Base-by-base conservation (phyloP, 805 yeast species). In the Suhomyces tanzawaensis region DNA sequence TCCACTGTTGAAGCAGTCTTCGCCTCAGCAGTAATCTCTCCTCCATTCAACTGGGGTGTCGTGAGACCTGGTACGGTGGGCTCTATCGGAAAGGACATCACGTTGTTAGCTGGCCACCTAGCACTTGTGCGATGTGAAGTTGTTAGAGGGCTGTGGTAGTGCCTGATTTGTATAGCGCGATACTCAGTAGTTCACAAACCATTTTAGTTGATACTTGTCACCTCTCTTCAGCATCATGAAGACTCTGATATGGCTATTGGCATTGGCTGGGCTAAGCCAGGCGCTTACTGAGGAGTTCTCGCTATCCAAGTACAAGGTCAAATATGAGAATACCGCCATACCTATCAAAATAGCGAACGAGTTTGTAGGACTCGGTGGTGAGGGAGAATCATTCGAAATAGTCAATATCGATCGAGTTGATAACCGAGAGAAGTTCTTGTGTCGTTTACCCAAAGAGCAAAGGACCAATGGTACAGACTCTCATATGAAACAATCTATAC, bases 1-100 rank as follows among this genome's bases (percentile, higher is more conserved):
- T n/a, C n/a, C n/a, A n/a, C n/a, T n/a, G 37, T 33, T 36, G 28
- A 17, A 14, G 17, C 24, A 15, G 32, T 25, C 13, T 33, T 33
- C 19, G 29, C 27, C 19, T 34, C 37, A 5, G 23, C 32, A 12
- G 41, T 29, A 7, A 55, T 38, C 34, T 57, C 58, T 7, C 65
- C 65, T 19, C 53, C 58, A 4, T 55, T 53, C 21, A 64, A 44
- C 21, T 58, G 60, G 2, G 67, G 62, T 4, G 72, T 67, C 11
- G 60, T 54, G 25, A 66, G 60, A 1, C 62, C 70, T 12, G 51
- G 45, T n/a, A 53, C 42, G 12, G 40, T 35, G 3, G 24, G 14
- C 12, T 36, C 33, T 9, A 19, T 28, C 7, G 45, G 34, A 15
- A 35, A 28, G 3, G 30, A 25, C 18, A 29, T 29, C n/a, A n/a